A percentile compares a stretch with the other conserved stretches of the same genome.
phyloP scores from a whole-genome alignment of 208 protist species.

The Wallacemonas rigidus region DNA sequence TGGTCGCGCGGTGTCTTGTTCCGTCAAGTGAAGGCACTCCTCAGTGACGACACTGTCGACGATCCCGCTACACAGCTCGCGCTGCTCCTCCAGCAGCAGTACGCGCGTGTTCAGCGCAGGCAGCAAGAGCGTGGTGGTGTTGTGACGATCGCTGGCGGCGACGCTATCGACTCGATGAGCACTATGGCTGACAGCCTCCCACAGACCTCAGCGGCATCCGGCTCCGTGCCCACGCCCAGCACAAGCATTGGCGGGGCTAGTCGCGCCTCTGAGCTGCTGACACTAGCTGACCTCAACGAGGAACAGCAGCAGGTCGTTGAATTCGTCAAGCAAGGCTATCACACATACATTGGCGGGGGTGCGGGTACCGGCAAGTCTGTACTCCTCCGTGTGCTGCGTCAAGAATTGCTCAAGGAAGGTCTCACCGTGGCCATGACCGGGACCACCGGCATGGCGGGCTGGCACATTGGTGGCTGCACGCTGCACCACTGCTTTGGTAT shows the following conservation, averaged over 20 bases:
- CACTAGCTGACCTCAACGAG: slow-evolving; percentile 68
- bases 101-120: slow-evolving; percentile 30
- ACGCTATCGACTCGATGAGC: not conserved
- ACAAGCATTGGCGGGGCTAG: slow-evolving; percentile 6
- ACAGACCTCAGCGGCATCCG: not conserved
- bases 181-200: not conserved
- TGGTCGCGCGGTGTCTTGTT: slow-evolving; percentile 61
- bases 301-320: slow-evolving; percentile 82
- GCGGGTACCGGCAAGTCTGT: slow-evolving; percentile 91
- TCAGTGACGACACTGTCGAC: slow-evolving; percentile 27
- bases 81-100: slow-evolving; percentile 47
- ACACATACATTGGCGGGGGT: slow-evolving; percentile 89
- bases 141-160: not conserved
- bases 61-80: slow-evolving; percentile 39
- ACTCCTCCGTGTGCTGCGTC: slow-evolving; percentile 80
- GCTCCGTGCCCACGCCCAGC: not conserved
- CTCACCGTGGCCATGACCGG: slow-evolving; percentile 81
- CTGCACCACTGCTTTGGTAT: slow-evolving; percentile 90
- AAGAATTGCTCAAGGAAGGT: slow-evolving; percentile 55
- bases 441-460: slow-evolving; percentile 83
- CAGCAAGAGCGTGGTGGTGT: slow-evolving; percentile 21
- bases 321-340: slow-evolving; percentile 70
- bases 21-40: slow-evolving; percentile 37
- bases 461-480: slow-evolving; percentile 80
- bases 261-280: slow-evolving; percentile 42